Evolutionary conservation across 371 early-diverging fungal species (phyloP).

Genomic region (Blakeslea trispora): DNA sequence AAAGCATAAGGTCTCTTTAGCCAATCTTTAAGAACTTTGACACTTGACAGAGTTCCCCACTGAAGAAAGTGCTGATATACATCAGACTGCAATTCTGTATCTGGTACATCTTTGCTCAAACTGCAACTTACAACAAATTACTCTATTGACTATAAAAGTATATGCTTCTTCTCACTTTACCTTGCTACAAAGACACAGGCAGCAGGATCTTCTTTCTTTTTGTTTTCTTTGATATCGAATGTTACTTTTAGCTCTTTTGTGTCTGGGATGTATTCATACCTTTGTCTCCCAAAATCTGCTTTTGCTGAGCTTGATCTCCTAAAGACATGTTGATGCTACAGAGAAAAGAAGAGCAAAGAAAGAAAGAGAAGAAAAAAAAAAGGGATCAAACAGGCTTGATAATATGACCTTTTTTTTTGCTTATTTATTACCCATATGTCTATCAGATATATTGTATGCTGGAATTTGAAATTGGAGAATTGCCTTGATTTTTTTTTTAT

Average conservation of each 20-base stretch:
- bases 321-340: not conserved
- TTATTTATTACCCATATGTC: not conserved
- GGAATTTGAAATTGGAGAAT: not conserved
- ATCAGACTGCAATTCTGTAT: slow-evolving; percentile 54
- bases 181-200: slow-evolving; percentile 65
- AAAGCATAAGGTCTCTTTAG: slow-evolving; percentile 83
- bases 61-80: slow-evolving; percentile 66
- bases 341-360: not conserved
- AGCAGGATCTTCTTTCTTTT: slow-evolving; percentile 41
- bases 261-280: too few species aligned
- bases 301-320: not conserved
- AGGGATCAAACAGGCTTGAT: too few species aligned
- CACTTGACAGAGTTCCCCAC: slow-evolving; percentile 72
- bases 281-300: not conserved
- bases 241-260: too few species aligned
- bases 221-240: not conserved
- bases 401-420: too few species aligned
- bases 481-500: not conserved
- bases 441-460: not conserved
- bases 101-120: slow-evolving; percentile 15
- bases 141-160: too few species aligned
- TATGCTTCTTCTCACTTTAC: slow-evolving; percentile 15
- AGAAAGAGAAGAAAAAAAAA: too few species aligned
- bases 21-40: slow-evolving; percentile 83
- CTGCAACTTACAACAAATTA: too few species aligned